Evolutionary conservation across 257 asterid species (phyloP), one percentile per base, ranked within the genome.

Genomic region (Solanum chmielewskii): DNA sequence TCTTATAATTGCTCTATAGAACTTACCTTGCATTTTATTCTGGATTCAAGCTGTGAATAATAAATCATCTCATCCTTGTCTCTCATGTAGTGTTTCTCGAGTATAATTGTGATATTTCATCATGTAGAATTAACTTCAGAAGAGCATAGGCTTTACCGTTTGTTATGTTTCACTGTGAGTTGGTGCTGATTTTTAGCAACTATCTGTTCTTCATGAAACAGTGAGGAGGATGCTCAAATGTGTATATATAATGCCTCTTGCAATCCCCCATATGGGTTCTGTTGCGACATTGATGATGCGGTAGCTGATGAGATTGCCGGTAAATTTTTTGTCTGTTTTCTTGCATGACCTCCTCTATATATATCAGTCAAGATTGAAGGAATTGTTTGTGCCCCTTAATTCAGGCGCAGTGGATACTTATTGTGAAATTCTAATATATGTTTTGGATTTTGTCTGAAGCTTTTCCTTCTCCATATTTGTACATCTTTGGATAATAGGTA

Each of bases 181-280:
- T 78, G 84, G 16, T 78, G 66, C 66, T 78, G 66, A 78, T 47
- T 47, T 80, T 47, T 80, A 78, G 13, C 27, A 80, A 49, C 85
- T 47, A 29, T 80, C 68, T 45, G 41, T 80, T 80, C 29, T 47
- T 80, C 68, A 80, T 47, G 85, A 80, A 80, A 62, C 93, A 97
- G 98, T 89, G 91, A 93, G 92, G 88, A 87, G 91, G 96, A 93
- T 90, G 98, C 99, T 85, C 98, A 95, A 90, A 93, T 88, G 94
- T 91, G 99, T 86, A 93, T 95, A 64, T 95, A 95, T 91, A 93
- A 94, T 92, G 98, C 93, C 90, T 95, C 98, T 16, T 92, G 90
- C 84, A 83, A 89, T 66, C 84, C 91, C 29, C 89, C 90, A 88
- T 93, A 92, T 88, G 98, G 98, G 85, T 97, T 97, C 90, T 97